Conservation (phyloP, 768 basidiomycete genomes). For the Naganishia vaughanmartiniae region DNA sequence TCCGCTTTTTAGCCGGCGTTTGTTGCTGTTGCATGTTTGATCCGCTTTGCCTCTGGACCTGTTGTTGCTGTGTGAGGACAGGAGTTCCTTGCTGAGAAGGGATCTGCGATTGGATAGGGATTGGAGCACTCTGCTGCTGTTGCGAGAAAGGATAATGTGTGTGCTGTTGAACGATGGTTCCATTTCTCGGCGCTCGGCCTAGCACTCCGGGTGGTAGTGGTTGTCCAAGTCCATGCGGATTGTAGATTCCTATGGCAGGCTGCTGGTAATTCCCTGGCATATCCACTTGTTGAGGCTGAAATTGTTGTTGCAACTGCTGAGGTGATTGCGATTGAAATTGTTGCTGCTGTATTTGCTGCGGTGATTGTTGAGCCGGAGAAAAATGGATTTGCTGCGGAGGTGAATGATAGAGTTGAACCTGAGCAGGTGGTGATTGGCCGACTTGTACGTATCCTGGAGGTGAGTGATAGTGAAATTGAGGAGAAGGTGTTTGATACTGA, state of each 20-base stretch:
- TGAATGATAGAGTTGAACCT: slow-evolving; percentile 10
- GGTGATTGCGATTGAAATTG: not conserved
- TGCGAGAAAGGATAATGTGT: slow-evolving; percentile 19
- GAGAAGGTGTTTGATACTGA: slow-evolving; percentile 12
- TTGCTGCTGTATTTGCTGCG: not conserved
- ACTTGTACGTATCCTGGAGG: not conserved
- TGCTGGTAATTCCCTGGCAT: not conserved
- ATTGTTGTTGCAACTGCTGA: not conserved
- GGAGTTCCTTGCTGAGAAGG: not conserved
- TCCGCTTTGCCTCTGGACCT: not conserved
- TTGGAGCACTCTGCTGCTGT: not conserved
- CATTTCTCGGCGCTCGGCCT: slow-evolving; percentile 15
- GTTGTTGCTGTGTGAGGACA: not conserved
- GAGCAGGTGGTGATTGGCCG: not conserved
- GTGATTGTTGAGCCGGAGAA: slow-evolving; percentile 5
- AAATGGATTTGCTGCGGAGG: not conserved
- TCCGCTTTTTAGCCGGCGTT: not conserved
- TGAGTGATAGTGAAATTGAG: not conserved
- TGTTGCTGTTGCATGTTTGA: not conserved
- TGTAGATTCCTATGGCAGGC: slow-evolving; percentile 8
- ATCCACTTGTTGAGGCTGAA: slow-evolving; percentile 4
- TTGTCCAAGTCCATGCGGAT: slow-evolving; percentile 5
- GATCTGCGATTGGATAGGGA: slow-evolving; percentile 5
- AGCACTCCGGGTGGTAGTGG: slow-evolving; percentile 13
- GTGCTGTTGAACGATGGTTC: slow-evolving; percentile 16